Evolutionary conservation across 768 basidiomycete genomes (phyloP).

Genomic region (Russula vinacea): DNA sequence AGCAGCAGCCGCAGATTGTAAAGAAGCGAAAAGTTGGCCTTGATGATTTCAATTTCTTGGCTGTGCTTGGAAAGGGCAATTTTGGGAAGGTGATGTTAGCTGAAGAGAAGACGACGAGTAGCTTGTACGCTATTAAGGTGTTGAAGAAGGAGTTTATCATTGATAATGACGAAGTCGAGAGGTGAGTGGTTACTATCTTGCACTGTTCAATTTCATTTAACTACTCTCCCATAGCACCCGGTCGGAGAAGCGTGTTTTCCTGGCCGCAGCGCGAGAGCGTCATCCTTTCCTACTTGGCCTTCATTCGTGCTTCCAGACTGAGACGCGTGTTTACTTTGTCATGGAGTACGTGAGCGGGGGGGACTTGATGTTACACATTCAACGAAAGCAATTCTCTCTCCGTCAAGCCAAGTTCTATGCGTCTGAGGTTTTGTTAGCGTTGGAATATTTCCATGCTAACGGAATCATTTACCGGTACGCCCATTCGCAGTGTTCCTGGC

Average conservation of each 20-base stretch:
- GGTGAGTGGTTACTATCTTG: slow-evolving; percentile 47
- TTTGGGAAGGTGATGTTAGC: slow-evolving; percentile 99
- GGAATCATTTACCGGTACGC: slow-evolving; percentile 97
- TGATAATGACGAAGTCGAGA: slow-evolving; percentile 99
- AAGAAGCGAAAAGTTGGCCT: slow-evolving; percentile 86
- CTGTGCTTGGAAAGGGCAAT: slow-evolving; percentile 97
- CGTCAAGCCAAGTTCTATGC: slow-evolving; percentile 99
- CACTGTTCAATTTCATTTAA: neutral
- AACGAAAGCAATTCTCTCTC: slow-evolving; percentile 97
- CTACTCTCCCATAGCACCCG: slow-evolving; percentile 64
- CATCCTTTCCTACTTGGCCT: slow-evolving; percentile 96
- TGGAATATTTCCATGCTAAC: slow-evolving; percentile 97
- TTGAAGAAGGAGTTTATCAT: slow-evolving; percentile 99
- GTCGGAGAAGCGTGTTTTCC: slow-evolving; percentile 97
- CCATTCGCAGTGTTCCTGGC: neutral
- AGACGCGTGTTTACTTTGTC: slow-evolving; percentile 98
- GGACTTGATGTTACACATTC: slow-evolving; percentile 99
- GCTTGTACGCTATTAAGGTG: slow-evolving; percentile 98
- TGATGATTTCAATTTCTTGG: slow-evolving; percentile 98
- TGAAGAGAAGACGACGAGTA: slow-evolving; percentile 90
- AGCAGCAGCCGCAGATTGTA: slow-evolving; percentile 40
- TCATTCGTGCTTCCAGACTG: slow-evolving; percentile 99
- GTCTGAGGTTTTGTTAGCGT: slow-evolving; percentile 88
- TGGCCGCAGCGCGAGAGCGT: slow-evolving; percentile 93
- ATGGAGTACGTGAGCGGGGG: slow-evolving; percentile 99